Evolutionary conservation across 169 alveolate species (phyloP).

Genomic region (Plasmodium reichenowi): DNA sequence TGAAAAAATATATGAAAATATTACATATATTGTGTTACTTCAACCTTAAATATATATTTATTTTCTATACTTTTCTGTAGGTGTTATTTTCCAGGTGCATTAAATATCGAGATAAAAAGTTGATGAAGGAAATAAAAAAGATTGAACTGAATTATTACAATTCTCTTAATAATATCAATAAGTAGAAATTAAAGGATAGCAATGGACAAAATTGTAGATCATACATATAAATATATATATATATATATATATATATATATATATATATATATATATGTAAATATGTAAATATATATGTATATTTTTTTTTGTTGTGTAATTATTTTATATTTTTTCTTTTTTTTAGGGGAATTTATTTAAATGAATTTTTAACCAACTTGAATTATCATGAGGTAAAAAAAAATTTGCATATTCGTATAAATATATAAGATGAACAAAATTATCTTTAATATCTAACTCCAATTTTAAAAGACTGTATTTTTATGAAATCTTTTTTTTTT

Average conservation of each 20-base stretch:
- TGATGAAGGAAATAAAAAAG: conserved; percentile 65
- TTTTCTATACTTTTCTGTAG: conserved; percentile 13
- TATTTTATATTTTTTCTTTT: not conserved
- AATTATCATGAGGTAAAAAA: conserved; percentile 50
- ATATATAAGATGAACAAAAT: not conserved
- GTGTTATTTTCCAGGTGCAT: conserved; percentile 45
- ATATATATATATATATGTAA: too few relatives aligned
- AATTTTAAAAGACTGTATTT: not conserved
- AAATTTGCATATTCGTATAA: not conserved
- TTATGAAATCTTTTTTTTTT: not conserved
- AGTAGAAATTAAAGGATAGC: not conserved
- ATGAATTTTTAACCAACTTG: conserved; percentile 41
- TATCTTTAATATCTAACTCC: too few relatives aligned
- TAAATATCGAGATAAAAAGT: conserved; percentile 41
- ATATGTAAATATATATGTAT: too few relatives aligned
- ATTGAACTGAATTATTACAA: conserved; percentile 46
- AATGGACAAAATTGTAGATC: not conserved
- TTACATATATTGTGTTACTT: not conserved
- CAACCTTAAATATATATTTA: not conserved
- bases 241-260: not conserved
- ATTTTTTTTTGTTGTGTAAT: not conserved
- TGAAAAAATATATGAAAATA: not conserved
- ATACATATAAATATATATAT: not conserved
- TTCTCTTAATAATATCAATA: conserved; percentile 18
- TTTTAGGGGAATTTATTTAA: conserved; percentile 21